These are phyloP conservation scores for Coprinellus micaceus DNA, from an alignment of 768 basidiomycete genomes.

Conservation along the genomic window DNA sequence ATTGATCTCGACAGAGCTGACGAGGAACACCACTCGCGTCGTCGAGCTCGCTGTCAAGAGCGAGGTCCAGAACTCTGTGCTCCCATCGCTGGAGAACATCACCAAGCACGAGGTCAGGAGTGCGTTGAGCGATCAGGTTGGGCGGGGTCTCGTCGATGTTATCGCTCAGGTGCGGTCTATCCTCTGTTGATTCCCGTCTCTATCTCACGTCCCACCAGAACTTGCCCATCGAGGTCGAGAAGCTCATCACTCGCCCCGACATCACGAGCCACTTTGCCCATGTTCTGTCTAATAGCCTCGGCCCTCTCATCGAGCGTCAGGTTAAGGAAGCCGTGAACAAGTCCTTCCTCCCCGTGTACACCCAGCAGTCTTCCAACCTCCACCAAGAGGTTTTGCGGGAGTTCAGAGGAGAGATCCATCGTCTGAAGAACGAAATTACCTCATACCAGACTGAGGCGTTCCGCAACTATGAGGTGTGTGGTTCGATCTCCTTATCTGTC, in stretches of 20 bases:
- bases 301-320: slow-evolving; percentile 75
- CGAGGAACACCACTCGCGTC: slow-evolving; percentile 82
- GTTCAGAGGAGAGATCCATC: slow-evolving; percentile 69
- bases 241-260: slow-evolving; percentile 70
- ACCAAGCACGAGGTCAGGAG: slow-evolving; percentile 78
- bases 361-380: slow-evolving; percentile 68
- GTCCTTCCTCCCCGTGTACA: slow-evolving; percentile 71
- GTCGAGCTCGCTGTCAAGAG: slow-evolving; percentile 86
- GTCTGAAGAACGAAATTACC: slow-evolving; percentile 74
- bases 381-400: slow-evolving; percentile 79
- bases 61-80: slow-evolving; percentile 79
- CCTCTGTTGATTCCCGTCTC: neutral
- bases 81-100: slow-evolving; percentile 78
- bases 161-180: slow-evolving; percentile 62
- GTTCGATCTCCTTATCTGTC: neutral
- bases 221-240: slow-evolving; percentile 76
- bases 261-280: slow-evolving; percentile 75
- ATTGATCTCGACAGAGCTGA: slow-evolving; percentile 81
- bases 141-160: slow-evolving; percentile 65
- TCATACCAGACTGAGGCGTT: slow-evolving; percentile 79
- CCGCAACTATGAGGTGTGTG: slow-evolving; percentile 71
- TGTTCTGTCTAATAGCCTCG: slow-evolving; percentile 65
- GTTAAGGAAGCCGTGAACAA: slow-evolving; percentile 77
- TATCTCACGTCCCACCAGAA: slow-evolving; percentile 41
- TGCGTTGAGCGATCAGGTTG: slow-evolving; percentile 75